Conservation (phyloP, 345 rosid genomes). For the Dimocarpus longan region DNA sequence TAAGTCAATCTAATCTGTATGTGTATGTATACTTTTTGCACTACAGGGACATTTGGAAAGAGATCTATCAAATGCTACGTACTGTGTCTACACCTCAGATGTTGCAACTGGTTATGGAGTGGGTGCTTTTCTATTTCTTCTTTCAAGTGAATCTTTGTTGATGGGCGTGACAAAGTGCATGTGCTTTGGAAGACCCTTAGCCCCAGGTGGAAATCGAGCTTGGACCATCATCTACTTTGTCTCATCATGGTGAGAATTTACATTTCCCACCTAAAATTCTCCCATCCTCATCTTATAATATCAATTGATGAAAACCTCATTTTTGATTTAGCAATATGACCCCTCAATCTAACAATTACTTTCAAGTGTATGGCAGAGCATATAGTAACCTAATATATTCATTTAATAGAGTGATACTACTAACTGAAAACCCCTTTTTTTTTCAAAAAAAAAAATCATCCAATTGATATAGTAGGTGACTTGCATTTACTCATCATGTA, state of each 20-base stretch:
- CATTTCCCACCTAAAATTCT: background rate
- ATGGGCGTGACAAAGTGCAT: conserved; percentile 95
- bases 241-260: conserved; percentile 72
- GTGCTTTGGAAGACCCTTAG: conserved; percentile 90
- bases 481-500: too few species aligned
- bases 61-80: conserved; percentile 50
- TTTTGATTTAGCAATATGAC: background rate
- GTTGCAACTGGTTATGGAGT: conserved; percentile 97
- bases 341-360: background rate
- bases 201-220: conserved; percentile 83
- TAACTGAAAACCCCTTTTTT: too few species aligned
- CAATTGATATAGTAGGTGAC: too few species aligned
- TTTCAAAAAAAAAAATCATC: too few species aligned
- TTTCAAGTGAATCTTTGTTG: conserved; percentile 78
- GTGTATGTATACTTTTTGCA: conserved; percentile 4
- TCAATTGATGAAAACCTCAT: background rate
- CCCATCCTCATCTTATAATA: background rate
- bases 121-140: conserved; percentile 90
- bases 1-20: conserved; percentile 6
- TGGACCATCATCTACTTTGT: conserved; percentile 93
- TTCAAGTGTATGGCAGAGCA: background rate
- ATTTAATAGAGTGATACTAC: too few species aligned
- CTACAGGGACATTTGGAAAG: conserved; percentile 57
- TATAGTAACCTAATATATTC: too few species aligned
- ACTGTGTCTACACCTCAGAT: conserved; percentile 84